Evolutionary conservation across 2,329 filamentous ascomycete genomes (phyloP).

Genomic region (Bipolaris gigantea): DNA sequence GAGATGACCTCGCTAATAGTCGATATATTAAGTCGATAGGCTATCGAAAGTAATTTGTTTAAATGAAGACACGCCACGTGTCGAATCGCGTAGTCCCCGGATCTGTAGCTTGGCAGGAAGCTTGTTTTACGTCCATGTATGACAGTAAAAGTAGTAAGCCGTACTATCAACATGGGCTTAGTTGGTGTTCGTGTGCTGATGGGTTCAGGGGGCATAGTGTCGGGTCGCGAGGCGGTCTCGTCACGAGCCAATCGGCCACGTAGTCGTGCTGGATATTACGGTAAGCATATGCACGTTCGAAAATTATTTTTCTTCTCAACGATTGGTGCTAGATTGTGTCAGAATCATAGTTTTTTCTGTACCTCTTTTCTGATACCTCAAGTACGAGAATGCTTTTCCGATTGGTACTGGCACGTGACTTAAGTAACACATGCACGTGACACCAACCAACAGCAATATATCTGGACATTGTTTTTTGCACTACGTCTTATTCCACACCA

Average conservation of each 20-base stretch:
- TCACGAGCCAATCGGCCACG: background rate
- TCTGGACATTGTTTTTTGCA: background rate
- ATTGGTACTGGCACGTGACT: background rate
- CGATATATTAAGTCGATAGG: background rate
- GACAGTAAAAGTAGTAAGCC: background rate
- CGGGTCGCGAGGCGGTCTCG: background rate
- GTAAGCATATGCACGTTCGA: background rate
- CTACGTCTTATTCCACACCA: background rate
- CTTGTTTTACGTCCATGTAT: slow-evolving; percentile 5
- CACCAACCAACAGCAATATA: background rate
- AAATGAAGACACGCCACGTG: slow-evolving; percentile 12
- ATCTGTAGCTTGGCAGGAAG: slow-evolving; percentile 6
- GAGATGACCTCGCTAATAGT: background rate
- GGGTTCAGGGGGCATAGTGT: background rate
- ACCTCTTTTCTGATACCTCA: no score
- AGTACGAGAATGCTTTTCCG: background rate
- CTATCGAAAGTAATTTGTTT: slow-evolving; percentile 14
- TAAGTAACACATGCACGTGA: background rate
- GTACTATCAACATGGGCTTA: background rate
- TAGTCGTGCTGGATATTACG: background rate
- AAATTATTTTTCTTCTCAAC: background rate
- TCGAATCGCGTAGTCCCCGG: slow-evolving; percentile 1
- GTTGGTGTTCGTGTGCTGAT: background rate
- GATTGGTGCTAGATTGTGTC: no score
- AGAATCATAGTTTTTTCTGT: no score